These are phyloP conservation scores for Onygena corvina DNA, from an alignment of 2,329 filamentous ascomycete genomes.

Conservation along the genomic window DNA sequence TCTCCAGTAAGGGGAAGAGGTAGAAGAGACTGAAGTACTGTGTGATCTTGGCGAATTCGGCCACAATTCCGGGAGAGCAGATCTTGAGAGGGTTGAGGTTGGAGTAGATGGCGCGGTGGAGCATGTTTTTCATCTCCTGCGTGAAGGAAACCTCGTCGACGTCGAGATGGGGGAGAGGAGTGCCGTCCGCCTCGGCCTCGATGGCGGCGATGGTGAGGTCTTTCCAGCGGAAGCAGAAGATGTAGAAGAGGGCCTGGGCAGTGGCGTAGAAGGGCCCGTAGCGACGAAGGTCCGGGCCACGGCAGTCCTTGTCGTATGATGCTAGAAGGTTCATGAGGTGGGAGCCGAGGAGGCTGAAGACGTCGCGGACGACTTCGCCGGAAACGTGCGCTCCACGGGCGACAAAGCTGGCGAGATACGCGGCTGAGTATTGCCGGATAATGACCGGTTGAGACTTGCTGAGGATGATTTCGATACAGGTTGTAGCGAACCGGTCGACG, in stretches of 20 bases:
- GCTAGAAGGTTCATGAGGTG: slow-evolving; percentile 66
- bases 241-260: slow-evolving; percentile 81
- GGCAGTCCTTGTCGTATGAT: slow-evolving; percentile 60
- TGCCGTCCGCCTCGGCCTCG: slow-evolving; percentile 41
- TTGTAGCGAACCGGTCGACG: slow-evolving; percentile 70
- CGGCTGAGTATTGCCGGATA: slow-evolving; percentile 69
- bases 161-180: slow-evolving; percentile 43
- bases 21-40: slow-evolving; percentile 81
- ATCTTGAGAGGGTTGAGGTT: slow-evolving; percentile 91
- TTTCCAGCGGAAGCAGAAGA: slow-evolving; percentile 96
- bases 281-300: slow-evolving; percentile 70
- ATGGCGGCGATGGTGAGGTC: slow-evolving; percentile 57
- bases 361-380: slow-evolving; percentile 61
- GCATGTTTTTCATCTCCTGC: slow-evolving; percentile 57
- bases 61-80: slow-evolving; percentile 78
- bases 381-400: slow-evolving; percentile 76
- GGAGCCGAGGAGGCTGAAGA: slow-evolving; percentile 65
- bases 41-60: slow-evolving; percentile 79
- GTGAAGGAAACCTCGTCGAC: slow-evolving; percentile 68
- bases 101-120: slow-evolving; percentile 69
- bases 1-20: slow-evolving; percentile 74
- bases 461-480: slow-evolving; percentile 60
- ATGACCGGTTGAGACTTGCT: slow-evolving; percentile 58
- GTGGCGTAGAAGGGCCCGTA: slow-evolving; percentile 79
- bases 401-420: slow-evolving; percentile 90